Evolutionary conservation across 306 rosid genomes (phyloP).

Genomic region (Fagus crenata): DNA sequence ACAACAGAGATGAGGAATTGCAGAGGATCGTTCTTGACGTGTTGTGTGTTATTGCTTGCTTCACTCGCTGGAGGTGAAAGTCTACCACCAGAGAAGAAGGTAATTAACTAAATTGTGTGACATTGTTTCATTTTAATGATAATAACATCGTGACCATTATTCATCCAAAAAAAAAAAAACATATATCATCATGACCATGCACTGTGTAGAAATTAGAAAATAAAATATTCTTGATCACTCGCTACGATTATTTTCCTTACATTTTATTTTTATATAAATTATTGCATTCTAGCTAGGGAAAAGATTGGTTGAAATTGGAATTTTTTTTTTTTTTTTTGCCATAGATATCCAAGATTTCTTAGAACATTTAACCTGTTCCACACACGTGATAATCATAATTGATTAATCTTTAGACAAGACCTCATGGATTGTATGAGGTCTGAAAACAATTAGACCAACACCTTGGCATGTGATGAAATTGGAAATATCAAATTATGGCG

Average conservation of each 20-base stretch:
- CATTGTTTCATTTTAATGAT: no score
- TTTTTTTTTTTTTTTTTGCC: no score
- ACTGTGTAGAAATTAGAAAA: not conserved
- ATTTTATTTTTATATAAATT: not conserved
- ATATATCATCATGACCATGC: not conserved
- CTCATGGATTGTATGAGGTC: no score
- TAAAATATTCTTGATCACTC: not conserved
- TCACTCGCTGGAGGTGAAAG: constrained; percentile 41
- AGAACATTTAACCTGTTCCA: no score
- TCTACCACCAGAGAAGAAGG: constrained; percentile 45
- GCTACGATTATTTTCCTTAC: not conserved
- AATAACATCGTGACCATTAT: no score
- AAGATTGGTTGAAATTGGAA: not conserved
- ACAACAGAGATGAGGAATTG: constrained; percentile 25
- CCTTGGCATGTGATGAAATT: no score
- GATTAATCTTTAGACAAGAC: no score
- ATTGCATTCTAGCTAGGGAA: not conserved
- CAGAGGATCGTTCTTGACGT: constrained; percentile 16
- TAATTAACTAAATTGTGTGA: not conserved
- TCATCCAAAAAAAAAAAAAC: not conserved
- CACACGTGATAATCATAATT: no score
- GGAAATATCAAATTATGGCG: no score
- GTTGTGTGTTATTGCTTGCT: constrained; percentile 38
- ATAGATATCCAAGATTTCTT: no score
- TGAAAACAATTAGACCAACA: no score